Percentiles rank a stretch among this genome's conserved stretches.
These are phyloP conservation scores for Teratosphaeria destructans DNA, from an alignment of 2,329 filamentous ascomycete species.

Conservation along the genomic window DNA sequence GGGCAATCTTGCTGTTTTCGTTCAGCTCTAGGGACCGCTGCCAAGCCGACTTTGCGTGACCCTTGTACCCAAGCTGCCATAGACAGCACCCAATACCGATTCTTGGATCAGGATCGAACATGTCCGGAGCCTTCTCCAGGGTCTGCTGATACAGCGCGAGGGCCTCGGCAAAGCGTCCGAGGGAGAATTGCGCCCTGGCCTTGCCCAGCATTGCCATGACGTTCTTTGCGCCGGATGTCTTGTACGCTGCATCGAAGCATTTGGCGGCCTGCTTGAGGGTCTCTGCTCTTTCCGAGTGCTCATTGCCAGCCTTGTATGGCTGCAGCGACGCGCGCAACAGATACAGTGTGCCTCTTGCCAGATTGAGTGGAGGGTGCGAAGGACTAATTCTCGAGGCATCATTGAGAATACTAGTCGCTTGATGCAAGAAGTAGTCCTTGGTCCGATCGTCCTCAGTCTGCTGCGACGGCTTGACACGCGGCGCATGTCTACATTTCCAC, in stretches of 20 bases:
- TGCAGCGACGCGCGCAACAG: slow-evolving; percentile 80
- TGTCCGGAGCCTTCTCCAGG: slow-evolving; percentile 70
- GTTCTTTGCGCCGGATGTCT: slow-evolving; percentile 75
- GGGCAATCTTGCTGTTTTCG: slow-evolving; percentile 77
- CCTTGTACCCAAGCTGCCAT: slow-evolving; percentile 92
- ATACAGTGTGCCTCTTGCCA: slow-evolving; percentile 81
- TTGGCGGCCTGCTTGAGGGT: slow-evolving; percentile 77
- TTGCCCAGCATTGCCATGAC: slow-evolving; percentile 88
- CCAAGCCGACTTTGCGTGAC: slow-evolving; percentile 85
- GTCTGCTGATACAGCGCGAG: slow-evolving; percentile 79
- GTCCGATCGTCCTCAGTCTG: slow-evolving; percentile 65
- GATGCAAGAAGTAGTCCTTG: slow-evolving; percentile 85
- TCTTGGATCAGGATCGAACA: slow-evolving; percentile 86
- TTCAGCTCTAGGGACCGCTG: slow-evolving; percentile 74
- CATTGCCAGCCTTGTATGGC: slow-evolving; percentile 59
- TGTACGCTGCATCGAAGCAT: slow-evolving; percentile 87
- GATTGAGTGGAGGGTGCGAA: slow-evolving; percentile 78
- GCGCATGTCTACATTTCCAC: slow-evolving; percentile 76
- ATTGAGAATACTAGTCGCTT: slow-evolving; percentile 84
- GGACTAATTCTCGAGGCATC: slow-evolving; percentile 93
- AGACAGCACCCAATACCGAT: slow-evolving; percentile 95
- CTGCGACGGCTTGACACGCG: slow-evolving; percentile 50
- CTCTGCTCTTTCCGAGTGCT: slow-evolving; percentile 62
- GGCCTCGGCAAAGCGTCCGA: slow-evolving; percentile 77
- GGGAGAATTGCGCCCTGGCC: slow-evolving; percentile 73